Percentiles rank a stretch among this genome's conserved stretches.
phyloP scores from a whole-genome alignment of 805 yeast species.

The Starmerella khaoyaiensis region DNA sequence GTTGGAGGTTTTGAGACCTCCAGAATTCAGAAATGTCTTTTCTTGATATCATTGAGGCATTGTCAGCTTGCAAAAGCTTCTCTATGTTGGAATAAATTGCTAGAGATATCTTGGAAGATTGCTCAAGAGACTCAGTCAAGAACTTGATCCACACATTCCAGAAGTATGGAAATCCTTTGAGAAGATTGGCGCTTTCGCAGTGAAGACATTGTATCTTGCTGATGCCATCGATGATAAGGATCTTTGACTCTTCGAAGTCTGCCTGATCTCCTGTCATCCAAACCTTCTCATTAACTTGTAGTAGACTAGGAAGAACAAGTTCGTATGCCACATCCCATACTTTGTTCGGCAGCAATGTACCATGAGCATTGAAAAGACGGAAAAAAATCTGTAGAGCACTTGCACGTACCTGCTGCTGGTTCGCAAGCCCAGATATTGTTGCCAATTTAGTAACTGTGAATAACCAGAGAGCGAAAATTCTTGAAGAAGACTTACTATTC shows the following conservation, averaged over 20 bases:
- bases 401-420: conserved; percentile 68
- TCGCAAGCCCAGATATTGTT: conserved; percentile 43
- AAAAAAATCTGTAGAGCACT: conserved; percentile 85
- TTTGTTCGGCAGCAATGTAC: conserved; percentile 36
- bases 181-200: conserved; percentile 30
- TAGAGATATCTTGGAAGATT: conserved; percentile 40
- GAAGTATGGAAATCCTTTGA: conserved; percentile 26
- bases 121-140: conserved; percentile 33
- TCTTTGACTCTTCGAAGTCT: conserved; percentile 49
- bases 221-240: conserved; percentile 51
- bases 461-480: conserved; percentile 42
- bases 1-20: conserved; percentile 30
- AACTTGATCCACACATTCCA: conserved; percentile 50
- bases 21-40: conserved; percentile 29
- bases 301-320: conserved; percentile 41
- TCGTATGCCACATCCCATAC: conserved; percentile 56
- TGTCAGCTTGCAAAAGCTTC: conserved; percentile 33
- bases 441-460: conserved; percentile 51
- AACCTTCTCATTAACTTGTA: conserved; percentile 18
- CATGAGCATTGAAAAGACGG: conserved; percentile 65
- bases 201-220: conserved; percentile 47
- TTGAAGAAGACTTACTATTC: conserved; percentile 10
- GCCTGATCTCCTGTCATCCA: conserved; percentile 16
- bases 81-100: conserved; percentile 44
- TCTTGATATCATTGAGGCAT: conserved; percentile 10